Base-by-base conservation (phyloP, 805 yeast species). In the Starmerella tilneyi region DNA sequence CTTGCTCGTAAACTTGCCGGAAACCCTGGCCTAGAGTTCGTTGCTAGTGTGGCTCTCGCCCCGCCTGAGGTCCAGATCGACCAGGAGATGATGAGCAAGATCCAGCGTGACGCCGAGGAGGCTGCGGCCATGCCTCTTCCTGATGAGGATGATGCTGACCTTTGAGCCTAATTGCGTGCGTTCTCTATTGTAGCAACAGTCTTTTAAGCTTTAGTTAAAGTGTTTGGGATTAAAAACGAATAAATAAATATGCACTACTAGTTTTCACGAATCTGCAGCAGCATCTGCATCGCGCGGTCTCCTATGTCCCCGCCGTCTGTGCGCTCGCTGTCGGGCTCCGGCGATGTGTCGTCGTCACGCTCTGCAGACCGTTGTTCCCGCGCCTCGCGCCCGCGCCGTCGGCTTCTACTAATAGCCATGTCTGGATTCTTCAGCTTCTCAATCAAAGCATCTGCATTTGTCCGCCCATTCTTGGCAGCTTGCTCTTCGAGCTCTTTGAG, bases 61-160 rank as follows among this genome's bases (percentile, higher is more conserved):
- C 98, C 99, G 62, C 97, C 99, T 64, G 98, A 92, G 78, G 97
- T 89, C 60, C 82, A 80, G 66, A 96, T 92, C 63, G 98, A 92
- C 66, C 84, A 84, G 60, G 92, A 81, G 63, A 78, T 92, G 73
- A 85, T 92, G 96, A 82, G 79, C 74, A 88, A 89, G 74, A 92
- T 92, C 77, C 96, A 92, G 78, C 94, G 86, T 67, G 98, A 92
- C 76, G 89, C 92, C 94, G 96, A 85, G 69, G 94, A 84, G 73
- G 99, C 99, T 63, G 85, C 97, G 60, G 95, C 96, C 58, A 76
- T 92, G 78, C 98, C 99, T 69, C 81, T 92, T 70, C 99, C 99
- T 59, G 99, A 92, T 74, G 99, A 92, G 76, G 99, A 92, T 68
- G 99, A 92, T 65, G 96, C 96, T 65, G 99, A 92, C 72, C 83